These are phyloP conservation scores for Thalia dealbata DNA, from an alignment of 176 grass and related monocot genomes.

Conservation along the genomic window DNA sequence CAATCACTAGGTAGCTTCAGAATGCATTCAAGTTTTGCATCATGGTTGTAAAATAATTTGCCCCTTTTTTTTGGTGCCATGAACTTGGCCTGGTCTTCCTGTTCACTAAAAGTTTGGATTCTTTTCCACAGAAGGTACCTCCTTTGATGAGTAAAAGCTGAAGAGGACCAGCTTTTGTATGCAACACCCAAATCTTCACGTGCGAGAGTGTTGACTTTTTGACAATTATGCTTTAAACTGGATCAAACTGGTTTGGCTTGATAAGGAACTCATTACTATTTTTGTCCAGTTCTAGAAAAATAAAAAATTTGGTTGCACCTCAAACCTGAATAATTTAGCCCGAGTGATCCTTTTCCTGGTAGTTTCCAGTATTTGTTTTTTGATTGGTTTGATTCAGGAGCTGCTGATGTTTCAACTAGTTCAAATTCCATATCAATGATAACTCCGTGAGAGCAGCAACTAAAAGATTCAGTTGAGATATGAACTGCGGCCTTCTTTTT, in stretches of 20 bases:
- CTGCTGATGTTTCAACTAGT: too few species aligned
- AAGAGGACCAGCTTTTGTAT: not conserved
- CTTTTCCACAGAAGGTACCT: not conserved
- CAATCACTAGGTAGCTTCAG: not conserved
- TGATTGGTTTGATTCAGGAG: too few species aligned
- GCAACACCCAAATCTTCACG: not conserved
- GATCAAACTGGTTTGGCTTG: too few species aligned
- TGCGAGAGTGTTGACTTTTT: not conserved
- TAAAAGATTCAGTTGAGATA: not conserved
- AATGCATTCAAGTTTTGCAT: too few species aligned
- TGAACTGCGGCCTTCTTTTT: not conserved
- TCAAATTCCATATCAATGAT: not conserved
- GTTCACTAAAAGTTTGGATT: not conserved
- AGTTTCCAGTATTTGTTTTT: too few species aligned
- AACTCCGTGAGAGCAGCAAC: not conserved
- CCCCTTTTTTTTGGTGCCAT: not conserved
- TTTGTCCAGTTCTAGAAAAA: too few species aligned
- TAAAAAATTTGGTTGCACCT: too few species aligned
- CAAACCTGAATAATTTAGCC: too few species aligned
- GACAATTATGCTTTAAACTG: too few species aligned
- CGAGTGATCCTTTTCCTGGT: too few species aligned
- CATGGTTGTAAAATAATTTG: not conserved
- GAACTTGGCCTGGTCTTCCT: not conserved
- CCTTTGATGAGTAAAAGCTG: not conserved
- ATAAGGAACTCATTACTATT: too few species aligned